Base-by-base conservation (phyloP, 2,329 filamentous ascomycete species). In the Beauveria sp. region DNA sequence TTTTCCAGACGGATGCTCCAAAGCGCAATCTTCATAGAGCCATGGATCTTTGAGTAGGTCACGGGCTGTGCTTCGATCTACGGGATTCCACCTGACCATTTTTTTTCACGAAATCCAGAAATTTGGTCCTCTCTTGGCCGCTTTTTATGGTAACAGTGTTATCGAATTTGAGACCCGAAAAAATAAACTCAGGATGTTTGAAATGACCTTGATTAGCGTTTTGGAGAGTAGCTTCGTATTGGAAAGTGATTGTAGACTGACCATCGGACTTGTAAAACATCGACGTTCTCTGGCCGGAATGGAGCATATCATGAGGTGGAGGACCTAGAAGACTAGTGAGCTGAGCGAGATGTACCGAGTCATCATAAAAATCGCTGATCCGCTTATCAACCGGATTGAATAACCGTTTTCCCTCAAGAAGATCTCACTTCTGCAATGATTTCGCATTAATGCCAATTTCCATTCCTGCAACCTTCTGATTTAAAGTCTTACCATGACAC, bases 401-500 rank as follows among this genome's bases (percentile, higher is more conserved):
- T 26, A 49, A 24, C 2, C 18, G 24, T 6, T 26, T 16, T 12
- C 46, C 46, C 16, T 49, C 46, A 28, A 49, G 20, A 16, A 49
- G 46, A 16, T 49, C 46, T 22, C 46, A 49, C 24, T 28, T 12
- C 46, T 49, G 20, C 12, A 49, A 16, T 5, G 10, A 3, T 20
- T 28, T 28, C 14, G 16, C 22, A 49, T 49, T 16, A 22, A 24
- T 18, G n/a, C 5, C 12, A 26, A 53, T 22, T 20, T 6, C 31
- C 34, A 38, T 14, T 43, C 10, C 7, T 18, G 34, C 34, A 5
- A 18, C 3, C 3, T 5, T 34, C 31, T 26, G 9, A 18, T 54
- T 20, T 18, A n/a, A 42, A 26, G 24, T 5, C 34, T 65, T 62
- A 69, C 68, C 66, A 67, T 61, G 3, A 63, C 65, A 0, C 67